Evolutionary conservation across 768 basidiomycete species (phyloP).

Genomic region (Lactarius hatsudake): DNA sequence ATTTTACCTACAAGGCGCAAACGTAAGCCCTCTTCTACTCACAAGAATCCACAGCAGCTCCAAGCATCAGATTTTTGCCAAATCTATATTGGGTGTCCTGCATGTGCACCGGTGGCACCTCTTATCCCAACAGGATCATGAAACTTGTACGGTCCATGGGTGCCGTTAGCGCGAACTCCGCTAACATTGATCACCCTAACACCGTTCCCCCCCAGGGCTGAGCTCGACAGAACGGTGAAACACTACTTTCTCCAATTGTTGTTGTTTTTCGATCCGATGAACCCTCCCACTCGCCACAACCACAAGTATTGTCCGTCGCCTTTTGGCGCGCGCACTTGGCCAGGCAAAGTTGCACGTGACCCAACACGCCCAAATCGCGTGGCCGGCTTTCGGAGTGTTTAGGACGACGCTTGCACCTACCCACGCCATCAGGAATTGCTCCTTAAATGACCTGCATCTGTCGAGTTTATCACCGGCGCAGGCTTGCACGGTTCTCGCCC

Average conservation of each 20-base stretch:
- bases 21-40: constrained; percentile 4
- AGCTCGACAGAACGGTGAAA: neutral
- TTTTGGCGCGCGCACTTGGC: neutral
- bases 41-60: constrained; percentile 11
- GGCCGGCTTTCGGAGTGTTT: constrained; percentile 19
- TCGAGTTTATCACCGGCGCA: constrained; percentile 18
- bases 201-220: too few relatives aligned
- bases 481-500: constrained; percentile 14
- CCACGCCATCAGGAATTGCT: constrained; percentile 18
- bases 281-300: neutral
- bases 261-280: neutral
- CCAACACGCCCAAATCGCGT: constrained; percentile 23
- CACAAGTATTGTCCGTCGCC: too few relatives aligned
- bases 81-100: constrained; percentile 6
- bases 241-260: neutral
- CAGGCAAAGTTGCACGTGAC: constrained; percentile 10
- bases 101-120: neutral
- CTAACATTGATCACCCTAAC: neutral
- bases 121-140: constrained; percentile 14
- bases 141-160: constrained; percentile 17
- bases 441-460: constrained; percentile 9
- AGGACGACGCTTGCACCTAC: constrained; percentile 9
- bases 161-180: neutral
- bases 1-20: neutral
- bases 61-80: constrained; percentile 6